A percentile compares a stretch with the other conserved stretches of the same genome.
Conservation (phyloP, 176 grass and related monocot species). For the Dactylis glomerata region DNA sequence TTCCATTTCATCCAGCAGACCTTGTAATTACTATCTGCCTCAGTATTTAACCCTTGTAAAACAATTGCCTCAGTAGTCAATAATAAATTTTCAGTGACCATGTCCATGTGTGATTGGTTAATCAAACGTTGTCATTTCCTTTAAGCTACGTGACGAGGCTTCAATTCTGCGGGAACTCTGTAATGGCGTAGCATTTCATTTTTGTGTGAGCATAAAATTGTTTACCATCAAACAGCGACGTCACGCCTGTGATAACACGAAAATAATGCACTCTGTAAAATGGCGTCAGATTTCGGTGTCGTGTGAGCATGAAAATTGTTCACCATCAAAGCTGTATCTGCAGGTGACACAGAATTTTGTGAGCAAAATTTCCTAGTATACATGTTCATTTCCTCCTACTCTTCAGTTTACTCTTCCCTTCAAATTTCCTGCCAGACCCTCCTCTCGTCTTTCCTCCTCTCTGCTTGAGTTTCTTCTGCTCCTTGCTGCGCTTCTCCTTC, state of each 20-base stretch:
- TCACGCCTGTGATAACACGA: background rate
- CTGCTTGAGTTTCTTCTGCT: slow-evolving; percentile 50
- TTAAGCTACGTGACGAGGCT: too few relatives aligned
- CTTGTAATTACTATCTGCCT: too few relatives aligned
- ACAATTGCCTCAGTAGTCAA: too few relatives aligned
- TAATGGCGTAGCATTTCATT: too few relatives aligned
- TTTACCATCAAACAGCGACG: too few relatives aligned
- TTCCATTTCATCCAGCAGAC: too few relatives aligned
- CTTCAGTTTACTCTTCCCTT: slow-evolving; percentile 35
- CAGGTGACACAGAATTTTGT: background rate
- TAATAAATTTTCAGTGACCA: too few relatives aligned
- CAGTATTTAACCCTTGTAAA: too few relatives aligned
- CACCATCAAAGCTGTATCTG: background rate
- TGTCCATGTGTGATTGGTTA: too few relatives aligned
- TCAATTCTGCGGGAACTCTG: too few relatives aligned
- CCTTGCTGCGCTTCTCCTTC: slow-evolving; percentile 38
- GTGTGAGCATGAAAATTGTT: background rate
- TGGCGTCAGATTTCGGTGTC: background rate
- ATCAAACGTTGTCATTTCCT: too few relatives aligned
- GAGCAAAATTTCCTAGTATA: background rate
- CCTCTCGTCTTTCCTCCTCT: slow-evolving; percentile 33
- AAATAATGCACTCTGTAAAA: background rate
- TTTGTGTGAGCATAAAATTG: too few relatives aligned
- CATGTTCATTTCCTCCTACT: slow-evolving; percentile 24
- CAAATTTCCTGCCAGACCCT: slow-evolving; percentile 42